Base-by-base conservation (phyloP, 176 grass and related monocot genomes). In the Raddia guianensis region DNA sequence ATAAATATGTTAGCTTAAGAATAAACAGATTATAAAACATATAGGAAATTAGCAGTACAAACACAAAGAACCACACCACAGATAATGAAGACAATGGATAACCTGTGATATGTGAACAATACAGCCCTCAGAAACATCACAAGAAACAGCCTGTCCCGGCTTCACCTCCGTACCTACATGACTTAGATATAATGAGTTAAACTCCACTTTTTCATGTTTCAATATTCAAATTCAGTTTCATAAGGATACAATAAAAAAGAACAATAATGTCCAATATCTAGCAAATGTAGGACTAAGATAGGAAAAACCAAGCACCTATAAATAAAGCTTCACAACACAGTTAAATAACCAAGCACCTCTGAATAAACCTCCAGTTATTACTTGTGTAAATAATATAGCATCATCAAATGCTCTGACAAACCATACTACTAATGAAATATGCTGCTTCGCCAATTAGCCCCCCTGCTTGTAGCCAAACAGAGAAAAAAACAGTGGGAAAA, bases 51-150 rank as follows among this genome's bases (percentile, higher is more conserved):
- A 2, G 37, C 8, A n/a, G 13, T 37, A 48, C 42, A 15, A 6
- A 72, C 14, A 47, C 18, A 70, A 33, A 18, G 13, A 77, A 50
- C 5, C 5, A 54, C 12, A 76, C 21, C 34, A 66, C 8, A 43
- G 58, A 12, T 32, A 6, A 48, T 0, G 9, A 59, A 60, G 50
- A 13, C 63, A 12, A 62, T 58, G 12, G 6, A 4, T 68, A 71
- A 98, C 95, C 95, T 98, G 95, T n/a, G 95, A 91, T 40, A 98
- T 62, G 52, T 92, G 86, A 49, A 98, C 45, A 68, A 80, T 82
- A 69, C 55, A 87, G 10, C 66, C 86, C 5, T 91, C 79, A 15
- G 42, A 79, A 76, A 71, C 80, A 37, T 89, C 47, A 9, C 83
- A 90, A 58, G 84, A 81, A 71, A 94, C 77, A 59, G 74, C 87